Conservation (phyloP, 2,329 filamentous ascomycete species). For the Apiospora koreana region DNA sequence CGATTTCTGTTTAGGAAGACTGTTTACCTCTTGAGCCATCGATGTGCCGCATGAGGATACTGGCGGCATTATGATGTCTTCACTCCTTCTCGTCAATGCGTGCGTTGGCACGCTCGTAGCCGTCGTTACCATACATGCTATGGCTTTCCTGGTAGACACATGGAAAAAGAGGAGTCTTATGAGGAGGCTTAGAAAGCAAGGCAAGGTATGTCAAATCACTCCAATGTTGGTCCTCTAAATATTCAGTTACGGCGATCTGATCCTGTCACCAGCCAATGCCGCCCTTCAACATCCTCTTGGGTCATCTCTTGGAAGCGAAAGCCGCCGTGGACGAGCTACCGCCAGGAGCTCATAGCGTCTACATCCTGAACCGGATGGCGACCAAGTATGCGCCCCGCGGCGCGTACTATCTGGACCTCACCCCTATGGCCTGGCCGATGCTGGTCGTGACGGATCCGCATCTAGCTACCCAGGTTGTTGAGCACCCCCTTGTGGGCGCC, state of each 20-base stretch:
- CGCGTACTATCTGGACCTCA: slow-evolving; percentile 33
- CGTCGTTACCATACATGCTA: slow-evolving; percentile 14
- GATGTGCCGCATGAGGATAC: background rate
- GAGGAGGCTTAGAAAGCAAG: slow-evolving; percentile 22
- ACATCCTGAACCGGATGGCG: slow-evolving; percentile 25
- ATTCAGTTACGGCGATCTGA: background rate
- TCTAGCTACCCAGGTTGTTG: slow-evolving; percentile 31
- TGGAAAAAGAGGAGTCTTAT: slow-evolving; percentile 24
- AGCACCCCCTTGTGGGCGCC: slow-evolving; percentile 26
- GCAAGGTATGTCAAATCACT: slow-evolving; percentile 22
- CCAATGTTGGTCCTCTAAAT: background rate
- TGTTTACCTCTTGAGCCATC: background rate
- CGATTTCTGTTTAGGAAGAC: no score
- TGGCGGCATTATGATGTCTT: slow-evolving; percentile 18
- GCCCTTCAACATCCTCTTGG: slow-evolving; percentile 28
- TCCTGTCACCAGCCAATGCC: slow-evolving; percentile 26
- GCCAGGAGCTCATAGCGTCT: slow-evolving; percentile 26
- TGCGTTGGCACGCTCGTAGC: slow-evolving; percentile 24
- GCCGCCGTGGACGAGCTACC: slow-evolving; percentile 28
- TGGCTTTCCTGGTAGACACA: slow-evolving; percentile 21
- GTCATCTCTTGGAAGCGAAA: slow-evolving; percentile 33
- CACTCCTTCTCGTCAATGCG: slow-evolving; percentile 21
- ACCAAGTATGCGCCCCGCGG: slow-evolving; percentile 23
- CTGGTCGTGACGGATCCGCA: slow-evolving; percentile 30
- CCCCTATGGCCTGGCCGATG: slow-evolving; percentile 28